Evolutionary conservation across 768 basidiomycete species (phyloP).

Genomic region (Russula olivacea): DNA sequence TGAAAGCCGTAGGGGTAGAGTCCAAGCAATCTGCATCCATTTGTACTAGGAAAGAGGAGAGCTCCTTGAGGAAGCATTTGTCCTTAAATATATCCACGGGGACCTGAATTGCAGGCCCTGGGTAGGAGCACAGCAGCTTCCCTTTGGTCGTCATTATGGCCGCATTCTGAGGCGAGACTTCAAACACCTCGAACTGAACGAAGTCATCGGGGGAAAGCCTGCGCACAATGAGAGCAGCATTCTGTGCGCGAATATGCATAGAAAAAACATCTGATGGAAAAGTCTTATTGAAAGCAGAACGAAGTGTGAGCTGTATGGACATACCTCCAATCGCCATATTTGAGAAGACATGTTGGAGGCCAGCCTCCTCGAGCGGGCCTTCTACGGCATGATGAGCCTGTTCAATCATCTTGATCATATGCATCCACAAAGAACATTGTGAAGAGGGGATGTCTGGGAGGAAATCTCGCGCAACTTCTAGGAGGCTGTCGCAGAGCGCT

Average conservation of each 20-base stretch:
- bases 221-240: slow-evolving; percentile 40
- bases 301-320: not conserved
- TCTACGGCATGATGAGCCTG: not conserved
- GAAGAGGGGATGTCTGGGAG: not conserved
- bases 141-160: slow-evolving; percentile 37
- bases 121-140: slow-evolving; percentile 43
- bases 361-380: not conserved
- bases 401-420: slow-evolving; percentile 14
- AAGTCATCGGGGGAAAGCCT: not conserved
- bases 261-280: slow-evolving; percentile 34
- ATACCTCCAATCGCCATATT: slow-evolving; percentile 9
- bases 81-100: slow-evolving; percentile 31
- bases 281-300: not conserved
- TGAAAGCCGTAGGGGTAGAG: slow-evolving; percentile 33
- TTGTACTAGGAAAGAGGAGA: slow-evolving; percentile 36
- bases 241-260: slow-evolving; percentile 42
- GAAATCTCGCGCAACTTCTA: not conserved
- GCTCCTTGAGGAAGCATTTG: slow-evolving; percentile 32
- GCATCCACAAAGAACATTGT: slow-evolving; percentile 4
- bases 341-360: not conserved
- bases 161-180: slow-evolving; percentile 36
- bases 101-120: slow-evolving; percentile 40
- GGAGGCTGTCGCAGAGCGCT: slow-evolving; percentile 3
- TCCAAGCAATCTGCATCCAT: slow-evolving; percentile 35
- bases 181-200: slow-evolving; percentile 43